These are phyloP conservation scores for Posidonia australis DNA, from an alignment of 106 monocot species.

Conservation along the genomic window DNA sequence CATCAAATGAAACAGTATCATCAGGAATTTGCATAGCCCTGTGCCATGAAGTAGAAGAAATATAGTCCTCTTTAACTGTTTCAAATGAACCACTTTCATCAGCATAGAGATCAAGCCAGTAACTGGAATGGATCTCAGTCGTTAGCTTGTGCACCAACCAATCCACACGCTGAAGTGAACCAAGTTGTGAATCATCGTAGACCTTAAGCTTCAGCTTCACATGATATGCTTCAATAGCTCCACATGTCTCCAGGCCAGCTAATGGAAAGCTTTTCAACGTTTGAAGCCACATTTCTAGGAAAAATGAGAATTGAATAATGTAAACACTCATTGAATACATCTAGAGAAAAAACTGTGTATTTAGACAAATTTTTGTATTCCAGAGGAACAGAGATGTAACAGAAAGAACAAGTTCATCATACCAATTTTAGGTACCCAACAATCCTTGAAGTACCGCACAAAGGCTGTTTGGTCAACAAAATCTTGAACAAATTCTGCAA, in stretches of 20 bases:
- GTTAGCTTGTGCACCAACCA: slow-evolving; percentile 98
- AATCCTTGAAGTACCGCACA: slow-evolving; percentile 73
- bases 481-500: slow-evolving; percentile 26
- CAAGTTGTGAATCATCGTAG: slow-evolving; percentile 82
- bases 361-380: background rate
- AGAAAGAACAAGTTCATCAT: slow-evolving; percentile 5
- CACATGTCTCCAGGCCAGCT: slow-evolving; percentile 69
- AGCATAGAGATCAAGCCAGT: slow-evolving; percentile 85
- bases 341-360: background rate
- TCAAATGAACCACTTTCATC: slow-evolving; percentile 86
- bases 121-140: slow-evolving; percentile 88
- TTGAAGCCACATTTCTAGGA: slow-evolving; percentile 89
- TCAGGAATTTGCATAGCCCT: slow-evolving; percentile 77
- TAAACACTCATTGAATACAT: background rate
- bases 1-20: slow-evolving; percentile 44
- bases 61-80: slow-evolving; percentile 70
- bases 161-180: slow-evolving; percentile 77
- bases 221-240: slow-evolving; percentile 91
- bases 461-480: slow-evolving; percentile 85
- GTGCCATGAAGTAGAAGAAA: slow-evolving; percentile 81
- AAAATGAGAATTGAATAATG: slow-evolving; percentile 3
- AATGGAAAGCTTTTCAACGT: slow-evolving; percentile 67
- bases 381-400: too few relatives aligned
- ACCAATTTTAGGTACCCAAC: slow-evolving; percentile 96
- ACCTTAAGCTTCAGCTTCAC: slow-evolving; percentile 77